These are phyloP conservation scores for Eragrostis tef DNA, from an alignment of 202 grass and related monocot species.

Conservation along the genomic window DNA sequence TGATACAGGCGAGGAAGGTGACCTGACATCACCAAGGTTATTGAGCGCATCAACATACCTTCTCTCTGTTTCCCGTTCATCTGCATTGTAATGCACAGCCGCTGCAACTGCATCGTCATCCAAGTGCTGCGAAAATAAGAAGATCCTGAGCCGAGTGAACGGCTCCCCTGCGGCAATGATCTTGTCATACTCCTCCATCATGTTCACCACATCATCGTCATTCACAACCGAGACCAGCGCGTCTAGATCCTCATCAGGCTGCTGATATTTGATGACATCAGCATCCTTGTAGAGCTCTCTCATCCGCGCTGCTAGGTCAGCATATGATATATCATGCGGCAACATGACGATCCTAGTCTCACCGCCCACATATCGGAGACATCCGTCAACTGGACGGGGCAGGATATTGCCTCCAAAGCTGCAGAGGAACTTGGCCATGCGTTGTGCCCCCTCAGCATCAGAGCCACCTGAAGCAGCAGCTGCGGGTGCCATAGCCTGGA, in stretches of 20 bases:
- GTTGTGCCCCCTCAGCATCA: conserved; percentile 50
- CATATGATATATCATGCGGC: conserved; percentile 57
- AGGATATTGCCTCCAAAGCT: conserved; percentile 89
- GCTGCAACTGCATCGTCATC: conserved; percentile 56
- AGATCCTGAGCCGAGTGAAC: conserved; percentile 79
- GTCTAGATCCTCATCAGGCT: conserved; percentile 92
- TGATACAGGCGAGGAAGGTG: conserved; percentile 59
- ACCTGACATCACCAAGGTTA: conserved; percentile 67
- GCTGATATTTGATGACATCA: conserved; percentile 90
- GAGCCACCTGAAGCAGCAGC: neutral
- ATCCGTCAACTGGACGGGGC: conserved; percentile 71
- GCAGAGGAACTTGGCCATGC: conserved; percentile 85
- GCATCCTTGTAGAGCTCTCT: conserved; percentile 76
- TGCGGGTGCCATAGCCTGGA: conserved; percentile 14
- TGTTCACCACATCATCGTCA: conserved; percentile 94
- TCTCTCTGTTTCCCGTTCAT: conserved; percentile 77
- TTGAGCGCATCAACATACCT: conserved; percentile 95
- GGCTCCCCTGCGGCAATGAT: conserved; percentile 64
- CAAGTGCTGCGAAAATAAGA: conserved; percentile 77
- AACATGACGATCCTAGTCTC: conserved; percentile 81
- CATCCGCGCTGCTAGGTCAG: conserved; percentile 64
- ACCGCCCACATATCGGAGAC: conserved; percentile 77
- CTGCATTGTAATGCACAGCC: conserved; percentile 54
- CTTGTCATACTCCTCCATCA: conserved; percentile 99
- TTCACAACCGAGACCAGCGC: conserved; percentile 88